A percentile compares a stretch with the other conserved stretches of the same genome.
Conservation (phyloP, 306 rosid genomes). For the Mimosa pudica region DNA sequence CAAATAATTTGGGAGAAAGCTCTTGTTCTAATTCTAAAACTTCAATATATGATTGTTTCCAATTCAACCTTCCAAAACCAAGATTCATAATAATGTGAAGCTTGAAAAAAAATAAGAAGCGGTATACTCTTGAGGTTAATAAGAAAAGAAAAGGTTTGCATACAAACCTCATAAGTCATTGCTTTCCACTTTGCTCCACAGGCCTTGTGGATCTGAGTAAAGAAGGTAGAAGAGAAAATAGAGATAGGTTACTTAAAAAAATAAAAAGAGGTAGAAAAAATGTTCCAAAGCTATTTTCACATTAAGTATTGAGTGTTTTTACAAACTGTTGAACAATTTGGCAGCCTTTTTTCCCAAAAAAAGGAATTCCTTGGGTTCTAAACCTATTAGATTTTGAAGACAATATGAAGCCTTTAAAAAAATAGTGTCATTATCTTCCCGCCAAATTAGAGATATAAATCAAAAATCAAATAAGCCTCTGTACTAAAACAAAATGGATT, state of each 20-base stretch:
- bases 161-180: constrained; percentile 42
- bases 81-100: constrained; percentile 12
- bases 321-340: constrained; percentile 17
- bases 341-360: not conserved
- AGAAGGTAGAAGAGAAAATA: constrained; percentile 32
- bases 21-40: constrained; percentile 6
- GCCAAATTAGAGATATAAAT: constrained; percentile 28
- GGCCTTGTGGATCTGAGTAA: constrained; percentile 87
- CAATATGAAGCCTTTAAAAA: constrained; percentile 9
- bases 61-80: constrained; percentile 26
- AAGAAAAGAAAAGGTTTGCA: constrained; percentile 20
- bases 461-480: constrained; percentile 1
- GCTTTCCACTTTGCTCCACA: constrained; percentile 98
- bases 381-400: constrained; percentile 1
- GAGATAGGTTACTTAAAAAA: constrained; percentile 18
- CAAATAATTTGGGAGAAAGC: constrained; percentile 4
- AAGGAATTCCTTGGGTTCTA: not conserved
- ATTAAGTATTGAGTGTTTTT: constrained; percentile 15
- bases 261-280: not conserved
- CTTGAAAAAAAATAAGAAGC: not conserved
- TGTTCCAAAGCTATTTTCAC: constrained; percentile 6
- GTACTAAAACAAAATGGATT: not conserved
- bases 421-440: constrained; percentile 27
- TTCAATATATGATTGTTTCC: constrained; percentile 15
- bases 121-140: constrained; percentile 11